Evolutionary conservation across 257 asterid genomes (phyloP).

Genomic region (Scutellaria barbata): DNA sequence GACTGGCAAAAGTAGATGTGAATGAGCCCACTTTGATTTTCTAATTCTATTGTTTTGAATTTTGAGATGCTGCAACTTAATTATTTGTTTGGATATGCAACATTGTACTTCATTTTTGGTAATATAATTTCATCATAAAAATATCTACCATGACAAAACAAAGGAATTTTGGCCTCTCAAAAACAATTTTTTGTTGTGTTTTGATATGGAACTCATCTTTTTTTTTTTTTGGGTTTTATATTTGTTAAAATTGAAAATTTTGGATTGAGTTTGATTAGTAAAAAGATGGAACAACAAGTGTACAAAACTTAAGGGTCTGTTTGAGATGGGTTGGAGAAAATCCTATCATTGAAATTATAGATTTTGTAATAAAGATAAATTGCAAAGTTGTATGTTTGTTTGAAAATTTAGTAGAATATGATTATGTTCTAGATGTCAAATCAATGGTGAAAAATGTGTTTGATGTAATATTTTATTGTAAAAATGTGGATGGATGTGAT

Average conservation of each 20-base stretch:
- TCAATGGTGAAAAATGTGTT: too few species aligned
- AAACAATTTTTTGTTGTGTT: conserved; percentile 13
- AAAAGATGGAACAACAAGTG: too few species aligned
- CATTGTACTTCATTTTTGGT: too few species aligned
- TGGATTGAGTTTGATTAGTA: neutral
- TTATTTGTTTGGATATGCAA: neutral
- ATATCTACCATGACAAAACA: neutral
- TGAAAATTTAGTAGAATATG: too few species aligned
- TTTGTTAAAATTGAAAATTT: neutral
- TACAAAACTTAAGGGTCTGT: too few species aligned
- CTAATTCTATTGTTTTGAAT: conserved; percentile 21
- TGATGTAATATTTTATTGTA: too few species aligned
- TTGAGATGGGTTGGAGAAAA: too few species aligned
- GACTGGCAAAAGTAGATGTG: conserved; percentile 37
- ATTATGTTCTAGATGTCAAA: too few species aligned
- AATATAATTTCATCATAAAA: neutral
- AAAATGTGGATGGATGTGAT: too few species aligned
- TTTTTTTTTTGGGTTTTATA: neutral
- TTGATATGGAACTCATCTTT: neutral
- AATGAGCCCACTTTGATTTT: conserved; percentile 47
- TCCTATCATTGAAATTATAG: too few species aligned
- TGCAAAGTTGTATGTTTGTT: too few species aligned
- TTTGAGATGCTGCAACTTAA: conserved; percentile 2
- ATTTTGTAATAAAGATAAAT: too few species aligned
- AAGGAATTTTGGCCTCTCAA: conserved; percentile 15